Evolutionary conservation across 2,329 filamentous ascomycete species (phyloP), one percentile per base, ranked within the genome.

Genomic region (Colletotrichum costaricense): DNA sequence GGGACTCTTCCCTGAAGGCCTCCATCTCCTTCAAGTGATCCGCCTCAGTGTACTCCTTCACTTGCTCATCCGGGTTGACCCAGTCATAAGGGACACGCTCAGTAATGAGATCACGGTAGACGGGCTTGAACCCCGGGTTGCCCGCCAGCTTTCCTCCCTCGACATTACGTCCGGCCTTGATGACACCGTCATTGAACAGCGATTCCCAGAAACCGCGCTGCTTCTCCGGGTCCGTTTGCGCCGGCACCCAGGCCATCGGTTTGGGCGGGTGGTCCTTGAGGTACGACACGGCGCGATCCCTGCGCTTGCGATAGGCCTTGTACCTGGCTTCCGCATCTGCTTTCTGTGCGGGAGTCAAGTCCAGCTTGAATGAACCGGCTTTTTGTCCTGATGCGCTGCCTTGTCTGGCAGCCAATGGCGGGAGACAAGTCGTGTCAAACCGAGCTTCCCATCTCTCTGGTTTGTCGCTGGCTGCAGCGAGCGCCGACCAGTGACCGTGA

Each of bases 21-120:
- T 73, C 71, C 71, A 73, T 73, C 19, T 73, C 60, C 12, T 30
- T 52, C 1, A 73, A 14, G n/a, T 70, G 71, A 5, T 66, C 71
- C 60, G 35, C 28, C 56, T 73, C 67, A 2, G 11, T 49, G 24
- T 59, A 73, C 24, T 62, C 46, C 49, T 26, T 55, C 4, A 11
- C 49, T 11, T 60, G 67, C 24, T 73, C 66, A 9, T 54, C 49
- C 24, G 67, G 71, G 46, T 73, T 38, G 28, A 73, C 71, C 71
- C 71, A 73, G 46, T 65, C 67, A 8, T 73, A 73, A 2, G 71
- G 71, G 12, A 73, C 11, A 5, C 56, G 71, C 49, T 73, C 71
- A 9, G 71, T 73, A 49, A 62, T n/a, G 35, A 73, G 67, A n/a
- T 73, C 67, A 9, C 71, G 71, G 22, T 73, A 73, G 22, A 73